Evolutionary conservation across 164 flowering plant genomes (phyloP).

Genomic region (Stephania japonica): DNA sequence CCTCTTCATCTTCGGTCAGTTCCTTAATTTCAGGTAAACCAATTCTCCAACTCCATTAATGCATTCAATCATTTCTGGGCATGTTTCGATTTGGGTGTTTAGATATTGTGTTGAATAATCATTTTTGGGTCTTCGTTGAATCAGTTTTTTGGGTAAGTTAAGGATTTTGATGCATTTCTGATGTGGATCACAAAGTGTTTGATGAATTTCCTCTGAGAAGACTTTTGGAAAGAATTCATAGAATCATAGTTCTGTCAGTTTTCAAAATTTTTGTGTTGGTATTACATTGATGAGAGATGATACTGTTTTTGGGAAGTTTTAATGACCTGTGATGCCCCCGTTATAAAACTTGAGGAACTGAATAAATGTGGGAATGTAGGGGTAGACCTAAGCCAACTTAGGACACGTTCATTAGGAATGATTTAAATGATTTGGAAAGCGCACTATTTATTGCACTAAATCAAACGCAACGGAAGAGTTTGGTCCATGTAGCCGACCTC

Average conservation of each 20-base stretch:
- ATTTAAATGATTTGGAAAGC: too few relatives aligned
- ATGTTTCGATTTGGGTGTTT: not conserved
- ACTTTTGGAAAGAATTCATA: not conserved
- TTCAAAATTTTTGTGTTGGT: not conserved
- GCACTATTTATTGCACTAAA: too few relatives aligned
- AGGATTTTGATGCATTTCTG: too few relatives aligned
- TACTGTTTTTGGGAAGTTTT: not conserved
- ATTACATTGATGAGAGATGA: not conserved
- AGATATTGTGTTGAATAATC: not conserved
- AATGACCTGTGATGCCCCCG: too few relatives aligned
- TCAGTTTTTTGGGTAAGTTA: not conserved
- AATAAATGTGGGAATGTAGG: too few relatives aligned
- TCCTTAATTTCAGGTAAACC: constrained; percentile 78
- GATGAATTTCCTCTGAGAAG: not conserved
- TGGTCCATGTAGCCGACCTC: too few relatives aligned
- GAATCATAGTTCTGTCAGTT: not conserved
- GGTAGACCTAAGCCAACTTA: too few relatives aligned
- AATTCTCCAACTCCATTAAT: not conserved
- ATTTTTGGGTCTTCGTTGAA: not conserved
- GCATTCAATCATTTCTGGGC: too few relatives aligned
- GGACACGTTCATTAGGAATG: too few relatives aligned
- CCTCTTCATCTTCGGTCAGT: constrained; percentile 70
- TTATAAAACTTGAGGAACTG: too few relatives aligned
- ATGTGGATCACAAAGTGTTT: not conserved
- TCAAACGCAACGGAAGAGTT: too few relatives aligned